Conservation (phyloP, 768 basidiomycete genomes). For the Tremella mesenterica region DNA sequence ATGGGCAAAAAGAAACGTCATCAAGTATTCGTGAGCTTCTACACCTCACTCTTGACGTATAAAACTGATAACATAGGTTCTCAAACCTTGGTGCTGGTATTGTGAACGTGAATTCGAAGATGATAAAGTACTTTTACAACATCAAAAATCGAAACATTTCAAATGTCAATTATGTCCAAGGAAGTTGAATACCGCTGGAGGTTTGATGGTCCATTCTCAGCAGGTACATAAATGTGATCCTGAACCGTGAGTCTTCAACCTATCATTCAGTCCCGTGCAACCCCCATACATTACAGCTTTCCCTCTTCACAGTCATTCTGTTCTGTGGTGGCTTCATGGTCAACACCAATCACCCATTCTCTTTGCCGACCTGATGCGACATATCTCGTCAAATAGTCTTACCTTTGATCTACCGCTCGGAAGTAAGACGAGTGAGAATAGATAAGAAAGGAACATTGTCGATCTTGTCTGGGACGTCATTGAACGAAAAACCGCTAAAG, state of each 20-base stretch:
- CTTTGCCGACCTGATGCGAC: too few relatives aligned
- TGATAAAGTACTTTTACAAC: slow-evolving; percentile 98
- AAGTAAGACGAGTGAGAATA: too few relatives aligned
- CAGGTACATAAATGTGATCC: slow-evolving; percentile 99
- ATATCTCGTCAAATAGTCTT: too few relatives aligned
- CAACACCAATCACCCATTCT: too few relatives aligned
- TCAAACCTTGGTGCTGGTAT: slow-evolving; percentile 88
- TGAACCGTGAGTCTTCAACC: slow-evolving; percentile 58
- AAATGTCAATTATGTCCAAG: slow-evolving; percentile 94
- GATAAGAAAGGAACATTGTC: too few relatives aligned
- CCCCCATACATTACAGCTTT: too few relatives aligned
- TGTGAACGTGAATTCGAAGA: slow-evolving; percentile 99
- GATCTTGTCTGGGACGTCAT: not conserved
- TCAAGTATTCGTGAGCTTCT: slow-evolving; percentile 32
- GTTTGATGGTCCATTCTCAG: slow-evolving; percentile 93
- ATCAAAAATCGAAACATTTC: slow-evolving; percentile 99
- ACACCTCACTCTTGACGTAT: not conserved
- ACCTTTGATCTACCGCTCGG: too few relatives aligned
- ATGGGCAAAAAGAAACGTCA: slow-evolving; percentile 44
- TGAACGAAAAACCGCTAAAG: too few relatives aligned
- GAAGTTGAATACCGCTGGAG: slow-evolving; percentile 91
- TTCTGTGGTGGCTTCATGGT: too few relatives aligned
- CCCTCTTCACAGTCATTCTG: too few relatives aligned
- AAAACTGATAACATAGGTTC: slow-evolving; percentile 26
- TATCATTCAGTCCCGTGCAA: too few relatives aligned